Evolutionary conservation across 2,329 filamentous ascomycete species (phyloP).

Genomic region (Calonectria hawksworthii): DNA sequence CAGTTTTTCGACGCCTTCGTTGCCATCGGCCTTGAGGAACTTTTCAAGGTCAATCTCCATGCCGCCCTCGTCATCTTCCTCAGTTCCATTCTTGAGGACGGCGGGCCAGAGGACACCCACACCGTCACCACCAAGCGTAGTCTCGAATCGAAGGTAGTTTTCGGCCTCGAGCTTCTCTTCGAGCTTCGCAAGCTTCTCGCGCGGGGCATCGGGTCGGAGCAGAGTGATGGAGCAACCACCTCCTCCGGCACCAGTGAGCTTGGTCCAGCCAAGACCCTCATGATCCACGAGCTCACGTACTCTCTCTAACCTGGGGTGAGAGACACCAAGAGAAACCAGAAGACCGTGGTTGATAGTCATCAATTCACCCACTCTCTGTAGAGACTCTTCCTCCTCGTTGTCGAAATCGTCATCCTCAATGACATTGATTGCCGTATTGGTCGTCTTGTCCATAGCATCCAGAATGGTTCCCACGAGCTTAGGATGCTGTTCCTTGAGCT

Average conservation of each 20-base stretch:
- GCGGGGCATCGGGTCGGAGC: constrained; percentile 75
- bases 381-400: constrained; percentile 70
- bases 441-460: constrained; percentile 85
- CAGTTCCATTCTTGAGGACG: constrained; percentile 86
- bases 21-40: constrained; percentile 85
- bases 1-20: constrained; percentile 86
- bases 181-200: constrained; percentile 71
- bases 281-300: constrained; percentile 93
- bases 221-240: constrained; percentile 96
- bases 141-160: constrained; percentile 88
- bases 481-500: constrained; percentile 79
- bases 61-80: constrained; percentile 82
- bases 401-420: constrained; percentile 77
- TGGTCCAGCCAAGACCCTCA: constrained; percentile 94
- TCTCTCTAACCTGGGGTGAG: constrained; percentile 92
- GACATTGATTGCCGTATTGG: constrained; percentile 66
- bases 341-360: constrained; percentile 96
- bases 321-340: constrained; percentile 91
- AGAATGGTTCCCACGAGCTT: constrained; percentile 85
- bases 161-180: constrained; percentile 76
- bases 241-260: constrained; percentile 94
- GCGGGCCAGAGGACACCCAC: constrained; percentile 96
- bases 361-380: constrained; percentile 86
- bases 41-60: constrained; percentile 93
- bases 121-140: constrained; percentile 91